Conservation (phyloP, 2,329 filamentous ascomycete genomes). For the Fusarium subglutinans region DNA sequence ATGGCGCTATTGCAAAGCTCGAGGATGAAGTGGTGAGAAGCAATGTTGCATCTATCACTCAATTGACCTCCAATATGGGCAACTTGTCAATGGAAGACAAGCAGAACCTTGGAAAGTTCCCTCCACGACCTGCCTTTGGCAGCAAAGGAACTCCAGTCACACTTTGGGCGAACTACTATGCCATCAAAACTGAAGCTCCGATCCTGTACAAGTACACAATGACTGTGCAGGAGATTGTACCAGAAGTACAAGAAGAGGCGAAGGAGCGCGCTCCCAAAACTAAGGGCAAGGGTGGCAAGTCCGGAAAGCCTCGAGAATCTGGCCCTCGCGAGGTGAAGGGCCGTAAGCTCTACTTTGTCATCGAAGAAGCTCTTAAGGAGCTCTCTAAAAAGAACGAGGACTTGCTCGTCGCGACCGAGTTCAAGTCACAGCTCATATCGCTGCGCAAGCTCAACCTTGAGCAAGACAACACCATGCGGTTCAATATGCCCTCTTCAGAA, state of each 20-base stretch:
- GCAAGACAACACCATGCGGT: slow-evolving; percentile 43
- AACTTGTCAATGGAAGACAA: slow-evolving; percentile 45
- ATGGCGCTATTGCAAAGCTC: slow-evolving; percentile 46
- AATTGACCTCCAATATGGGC: slow-evolving; percentile 50
- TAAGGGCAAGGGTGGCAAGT: slow-evolving; percentile 24
- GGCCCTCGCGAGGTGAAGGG: slow-evolving; percentile 50
- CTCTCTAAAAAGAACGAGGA: slow-evolving; percentile 46
- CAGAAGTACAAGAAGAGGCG: slow-evolving; percentile 13
- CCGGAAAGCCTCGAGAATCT: slow-evolving; percentile 7
- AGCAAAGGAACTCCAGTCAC: slow-evolving; percentile 52
- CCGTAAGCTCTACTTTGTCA: slow-evolving; percentile 54
- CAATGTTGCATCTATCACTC: slow-evolving; percentile 41
- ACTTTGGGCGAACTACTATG: slow-evolving; percentile 66
- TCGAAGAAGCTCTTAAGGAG: slow-evolving; percentile 50
- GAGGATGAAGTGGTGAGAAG: slow-evolving; percentile 52
- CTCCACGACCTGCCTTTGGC: slow-evolving; percentile 61
- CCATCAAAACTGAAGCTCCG: slow-evolving; percentile 50
- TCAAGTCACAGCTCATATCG: slow-evolving; percentile 59
- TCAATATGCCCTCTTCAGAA: slow-evolving; percentile 49
- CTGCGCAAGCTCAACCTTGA: slow-evolving; percentile 49
- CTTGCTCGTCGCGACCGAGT: slow-evolving; percentile 57
- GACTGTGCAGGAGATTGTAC: slow-evolving; percentile 44
- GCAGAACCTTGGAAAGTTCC: slow-evolving; percentile 48
- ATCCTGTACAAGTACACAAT: slow-evolving; percentile 58
- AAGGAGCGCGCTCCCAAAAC: slow-evolving; percentile 3